Conservation (phyloP, 768 basidiomycete genomes). For the Russula lepida region DNA sequence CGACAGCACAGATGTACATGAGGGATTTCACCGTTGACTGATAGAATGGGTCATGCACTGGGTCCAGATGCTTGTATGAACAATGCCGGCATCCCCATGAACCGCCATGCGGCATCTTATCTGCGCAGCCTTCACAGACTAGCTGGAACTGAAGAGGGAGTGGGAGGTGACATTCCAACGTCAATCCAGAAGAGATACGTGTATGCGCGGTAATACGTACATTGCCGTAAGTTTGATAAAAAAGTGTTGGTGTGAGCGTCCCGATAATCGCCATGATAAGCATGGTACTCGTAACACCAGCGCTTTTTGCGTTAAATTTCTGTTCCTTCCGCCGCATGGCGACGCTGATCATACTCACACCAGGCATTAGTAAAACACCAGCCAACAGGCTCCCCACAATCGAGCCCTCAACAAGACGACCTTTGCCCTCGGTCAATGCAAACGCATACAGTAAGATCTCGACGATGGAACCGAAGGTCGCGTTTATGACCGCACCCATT, state of each 20-base stretch:
- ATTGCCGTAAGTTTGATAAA: slow-evolving; percentile 97
- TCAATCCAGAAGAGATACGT: slow-evolving; percentile 8
- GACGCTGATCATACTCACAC: slow-evolving; percentile 88
- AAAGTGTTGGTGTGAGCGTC: slow-evolving; percentile 87
- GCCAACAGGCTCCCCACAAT: slow-evolving; percentile 94
- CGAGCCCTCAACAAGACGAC: slow-evolving; percentile 90
- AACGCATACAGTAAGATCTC: slow-evolving; percentile 92
- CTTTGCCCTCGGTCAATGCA: slow-evolving; percentile 84
- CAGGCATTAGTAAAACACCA: slow-evolving; percentile 95
- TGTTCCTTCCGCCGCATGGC: slow-evolving; percentile 90
- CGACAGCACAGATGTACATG: slow-evolving; percentile 92
- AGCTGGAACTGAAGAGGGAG: slow-evolving; percentile 62
- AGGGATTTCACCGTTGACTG: slow-evolving; percentile 90
- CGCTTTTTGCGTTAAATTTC: slow-evolving; percentile 98
- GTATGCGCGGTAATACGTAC: slow-evolving; percentile 41
- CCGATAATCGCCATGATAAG: slow-evolving; percentile 99
- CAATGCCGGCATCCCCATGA: slow-evolving; percentile 89
- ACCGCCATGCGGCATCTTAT: slow-evolving; percentile 22
- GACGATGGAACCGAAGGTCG: slow-evolving; percentile 96
- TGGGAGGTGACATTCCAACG: neutral
- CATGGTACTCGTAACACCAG: slow-evolving; percentile 98
- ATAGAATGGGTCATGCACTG: slow-evolving; percentile 91
- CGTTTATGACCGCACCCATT: slow-evolving; percentile 99
- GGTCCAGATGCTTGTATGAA: slow-evolving; percentile 91
- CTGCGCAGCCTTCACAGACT: slow-evolving; percentile 74